These are phyloP conservation scores for Lepraria neglecta DNA, from an alignment of 495 filamentous ascomycete genomes.

Conservation along the genomic window DNA sequence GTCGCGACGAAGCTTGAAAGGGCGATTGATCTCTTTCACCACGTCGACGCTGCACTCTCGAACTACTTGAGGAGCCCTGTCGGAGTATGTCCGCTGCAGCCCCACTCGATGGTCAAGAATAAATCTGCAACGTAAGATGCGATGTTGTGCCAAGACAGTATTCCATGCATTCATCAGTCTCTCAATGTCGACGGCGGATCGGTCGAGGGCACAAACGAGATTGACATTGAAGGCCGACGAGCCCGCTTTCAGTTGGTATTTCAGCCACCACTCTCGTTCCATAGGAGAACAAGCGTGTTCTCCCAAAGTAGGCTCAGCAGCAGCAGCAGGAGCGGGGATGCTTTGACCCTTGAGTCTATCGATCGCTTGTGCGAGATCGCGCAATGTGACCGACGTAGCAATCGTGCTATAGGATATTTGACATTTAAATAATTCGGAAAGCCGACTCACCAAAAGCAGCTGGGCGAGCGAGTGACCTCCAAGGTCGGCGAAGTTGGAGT, in stretches of 20 bases:
- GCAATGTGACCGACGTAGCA: too few relatives aligned
- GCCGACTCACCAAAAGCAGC: too few relatives aligned
- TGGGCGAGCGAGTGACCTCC: too few relatives aligned
- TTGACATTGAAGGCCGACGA: slow-evolving; percentile 30
- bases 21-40: slow-evolving; percentile 15
- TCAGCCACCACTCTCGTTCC: slow-evolving; percentile 30
- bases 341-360: too few relatives aligned
- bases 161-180: slow-evolving; percentile 24
- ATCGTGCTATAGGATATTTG: too few relatives aligned
- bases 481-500: too few relatives aligned
- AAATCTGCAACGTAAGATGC: slow-evolving; percentile 20
- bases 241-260: slow-evolving; percentile 24
- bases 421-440: too few relatives aligned
- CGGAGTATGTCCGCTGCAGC: neutral
- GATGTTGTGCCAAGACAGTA: slow-evolving; percentile 21
- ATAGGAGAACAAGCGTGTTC: neutral
- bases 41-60: neutral
- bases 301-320: too few relatives aligned
- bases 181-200: slow-evolving; percentile 14
- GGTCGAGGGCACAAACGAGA: slow-evolving; percentile 16
- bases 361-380: too few relatives aligned
- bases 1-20: slow-evolving; percentile 22
- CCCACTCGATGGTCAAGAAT: neutral
- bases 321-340: too few relatives aligned
- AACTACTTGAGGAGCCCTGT: neutral